Base-by-base conservation (phyloP, 2,329 filamentous ascomycete genomes). In the Septoria linicola region DNA sequence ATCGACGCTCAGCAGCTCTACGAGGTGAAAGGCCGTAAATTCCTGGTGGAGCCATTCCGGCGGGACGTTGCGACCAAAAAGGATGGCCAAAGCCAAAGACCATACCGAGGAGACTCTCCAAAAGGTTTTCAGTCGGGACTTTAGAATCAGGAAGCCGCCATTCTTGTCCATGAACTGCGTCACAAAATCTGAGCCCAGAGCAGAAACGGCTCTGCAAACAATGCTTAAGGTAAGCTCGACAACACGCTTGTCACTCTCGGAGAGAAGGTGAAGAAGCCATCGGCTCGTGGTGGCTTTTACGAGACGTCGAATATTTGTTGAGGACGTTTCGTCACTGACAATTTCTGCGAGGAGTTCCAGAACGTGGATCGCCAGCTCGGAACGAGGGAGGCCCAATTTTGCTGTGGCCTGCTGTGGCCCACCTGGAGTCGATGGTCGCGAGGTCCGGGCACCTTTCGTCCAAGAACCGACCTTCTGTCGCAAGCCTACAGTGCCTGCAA, bases 261-360 rank as follows among this genome's bases (percentile, higher is more conserved):
- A 89, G 43, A 97, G 78, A 11, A 99, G 80, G 69, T 96, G 95
- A 11, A 99, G 74, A 3, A 70, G 59, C 67, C 66, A 70, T 79
- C 96, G 96, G 62, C 95, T 96, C 17, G 92, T 96, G 7, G 99
- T 92, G 1, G 92, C 95, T 65, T 87, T 88, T 4, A 90, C 89
- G 74, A 99, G 97, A 62, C 90, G 93, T 65, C 57, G 31, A 41
- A 65, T 48, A 59, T 65, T 17, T 55, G 59, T 25, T 53, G 43
- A 35, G n/a, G 55, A 60, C 11, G 46, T 50, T n/a, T 64, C 60
- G 34, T 65, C 59, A 23, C 55, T 60, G 2, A 66, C 27, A 11
- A 59, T 51, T 4, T 64, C 59, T 7, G 58, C 55, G 8, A 68
- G 51, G 8, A 68, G 53, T 37, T 57, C 52, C 20, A 68, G 53